Base-by-base conservation (phyloP, 345 rosid genomes). In the Salix purpurea region DNA sequence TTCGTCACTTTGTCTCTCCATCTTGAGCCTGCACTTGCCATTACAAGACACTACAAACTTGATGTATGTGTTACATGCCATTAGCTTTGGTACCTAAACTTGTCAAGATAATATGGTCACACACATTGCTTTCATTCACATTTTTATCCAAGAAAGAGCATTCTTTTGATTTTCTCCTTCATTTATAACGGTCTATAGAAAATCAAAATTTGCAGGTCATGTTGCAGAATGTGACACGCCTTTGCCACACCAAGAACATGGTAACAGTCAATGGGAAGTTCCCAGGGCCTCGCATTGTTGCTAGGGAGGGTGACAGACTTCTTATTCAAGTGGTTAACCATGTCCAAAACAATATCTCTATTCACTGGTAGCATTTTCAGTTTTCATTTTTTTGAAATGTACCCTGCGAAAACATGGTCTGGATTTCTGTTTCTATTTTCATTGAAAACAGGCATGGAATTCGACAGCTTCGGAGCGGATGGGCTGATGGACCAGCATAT, bases 281-380 rank as follows among this genome's bases (percentile, higher is more conserved):
- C 50, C 50, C 50, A 46, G 50, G 74, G 44, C 79, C 79, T 69
- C 79, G 79, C 46, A 76, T 71, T 60, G 69, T 77, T 40, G 75
- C 80, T 7, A 77, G 80, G 48, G 75, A 77, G 30, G 75, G 75
- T 1, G 50, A 46, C 50, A 14, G 50, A 46, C 50, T 46, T 46
- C 50, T 46, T 46, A 46, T 46, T 46, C 4, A 13, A 13, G 50
- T 46, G 74, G 64, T 1, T 48, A 77, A 77, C 46, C 50, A 77
- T 65, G 75, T 77, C 65, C 80, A 77, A 44, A 64, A 71, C 70
- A 77, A 77, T 50, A 71, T 77, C 10, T 70, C 80, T 32, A 62
- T 77, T 36, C 80, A 77, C 34, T 77, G 80, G 80, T 77, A 77
- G 50, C 16, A 3, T 46, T 46, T 5, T 37, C 15, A 2, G 50